A percentile compares a stretch with the other conserved stretches of the same genome.
phyloP scores from a whole-genome alignment of 2,329 filamentous ascomycete species.

The Fusarium nanum region DNA sequence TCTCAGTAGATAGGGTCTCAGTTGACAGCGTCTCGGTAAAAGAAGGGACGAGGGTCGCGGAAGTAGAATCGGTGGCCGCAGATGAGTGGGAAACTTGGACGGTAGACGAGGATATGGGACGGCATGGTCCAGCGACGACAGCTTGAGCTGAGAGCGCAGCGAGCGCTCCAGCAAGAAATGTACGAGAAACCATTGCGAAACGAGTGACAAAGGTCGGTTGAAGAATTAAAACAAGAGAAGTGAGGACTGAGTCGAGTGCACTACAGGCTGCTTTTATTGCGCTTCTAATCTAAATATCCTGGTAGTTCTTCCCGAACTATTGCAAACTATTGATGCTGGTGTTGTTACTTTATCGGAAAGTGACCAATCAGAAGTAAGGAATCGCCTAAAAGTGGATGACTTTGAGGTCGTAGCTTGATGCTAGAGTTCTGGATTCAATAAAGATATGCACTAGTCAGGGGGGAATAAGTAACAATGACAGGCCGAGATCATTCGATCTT shows the following conservation, averaged over 20 bases:
- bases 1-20: no score
- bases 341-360: background rate
- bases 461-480: no score
- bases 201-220: background rate
- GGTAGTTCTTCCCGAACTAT: background rate
- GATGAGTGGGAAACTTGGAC: background rate
- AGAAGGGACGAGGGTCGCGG: rapidly evolving
- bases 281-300: no score
- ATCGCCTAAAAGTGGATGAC: background rate
- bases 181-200: background rate
- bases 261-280: background rate
- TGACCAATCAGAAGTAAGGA: background rate
- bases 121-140: background rate
- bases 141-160: background rate
- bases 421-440: no score
- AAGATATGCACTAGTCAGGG: background rate
- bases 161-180: background rate
- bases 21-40: background rate
- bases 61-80: background rate
- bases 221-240: no score
- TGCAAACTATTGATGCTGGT: background rate
- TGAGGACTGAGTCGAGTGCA: no score
- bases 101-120: background rate
- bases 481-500: background rate
- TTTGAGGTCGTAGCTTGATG: background rate